phyloP scores from a whole-genome alignment of 352 stramenopile species.

The Pythium oligandrum region DNA sequence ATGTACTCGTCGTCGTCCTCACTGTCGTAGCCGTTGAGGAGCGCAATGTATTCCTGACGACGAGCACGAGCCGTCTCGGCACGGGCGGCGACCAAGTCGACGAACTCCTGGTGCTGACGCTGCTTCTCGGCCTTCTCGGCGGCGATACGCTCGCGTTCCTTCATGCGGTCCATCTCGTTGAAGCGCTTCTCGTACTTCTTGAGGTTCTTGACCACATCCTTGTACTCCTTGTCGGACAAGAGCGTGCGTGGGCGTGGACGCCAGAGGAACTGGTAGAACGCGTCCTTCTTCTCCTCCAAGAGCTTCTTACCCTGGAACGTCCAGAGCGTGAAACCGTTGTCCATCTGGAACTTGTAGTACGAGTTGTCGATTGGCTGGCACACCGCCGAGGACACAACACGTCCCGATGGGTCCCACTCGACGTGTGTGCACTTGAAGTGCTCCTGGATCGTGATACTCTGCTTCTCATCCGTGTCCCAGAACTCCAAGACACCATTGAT shows the following conservation, averaged over 20 bases:
- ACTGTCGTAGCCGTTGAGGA: conserved; percentile 76
- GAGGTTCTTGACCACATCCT: conserved; percentile 95
- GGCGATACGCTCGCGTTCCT: conserved; percentile 71
- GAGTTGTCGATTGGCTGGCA: conserved; percentile 94
- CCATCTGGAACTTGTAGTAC: conserved; percentile 98
- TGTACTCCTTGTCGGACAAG: conserved; percentile 91
- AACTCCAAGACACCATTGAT: conserved; percentile 97
- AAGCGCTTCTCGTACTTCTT: conserved; percentile 95
- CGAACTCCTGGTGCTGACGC: conserved; percentile 64
- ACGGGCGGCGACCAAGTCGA: conserved; percentile 55
- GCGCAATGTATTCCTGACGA: conserved; percentile 60
- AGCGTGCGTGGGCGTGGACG: conserved; percentile 92
- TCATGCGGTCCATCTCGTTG: conserved; percentile 83
- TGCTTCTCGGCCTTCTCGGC: conserved; percentile 67
- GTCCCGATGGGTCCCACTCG: conserved; percentile 96
- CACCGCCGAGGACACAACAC: conserved; percentile 93
- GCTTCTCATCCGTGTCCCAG: conserved; percentile 96
- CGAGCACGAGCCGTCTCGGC: conserved; percentile 16
- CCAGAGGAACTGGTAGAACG: conserved; percentile 94
- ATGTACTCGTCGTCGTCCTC: conserved; percentile 85
- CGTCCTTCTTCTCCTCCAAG: conserved; percentile 93
- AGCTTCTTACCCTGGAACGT: conserved; percentile 97
- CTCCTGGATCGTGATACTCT: conserved; percentile 93
- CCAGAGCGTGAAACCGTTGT: conserved; percentile 98
- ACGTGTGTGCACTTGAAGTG: conserved; percentile 98